A percentile compares a stretch with the other conserved stretches of the same genome.
These are phyloP conservation scores for Cudoniella acicularis DNA, from an alignment of 495 filamentous ascomycete genomes.

Conservation along the genomic window DNA sequence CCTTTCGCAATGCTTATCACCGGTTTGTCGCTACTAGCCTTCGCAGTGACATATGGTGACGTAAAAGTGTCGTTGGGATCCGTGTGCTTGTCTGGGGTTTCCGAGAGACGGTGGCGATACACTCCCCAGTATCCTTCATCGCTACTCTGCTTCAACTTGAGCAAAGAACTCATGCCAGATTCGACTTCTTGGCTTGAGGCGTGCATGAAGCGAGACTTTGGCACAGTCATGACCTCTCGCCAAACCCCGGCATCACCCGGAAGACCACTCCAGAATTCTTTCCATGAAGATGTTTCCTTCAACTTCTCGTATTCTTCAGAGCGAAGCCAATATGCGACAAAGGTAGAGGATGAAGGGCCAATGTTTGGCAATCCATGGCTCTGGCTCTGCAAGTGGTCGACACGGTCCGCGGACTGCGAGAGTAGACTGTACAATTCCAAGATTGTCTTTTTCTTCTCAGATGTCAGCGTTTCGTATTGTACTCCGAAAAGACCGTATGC, in stretches of 20 bases:
- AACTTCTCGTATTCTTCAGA: constrained; percentile 1
- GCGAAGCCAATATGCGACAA: constrained; percentile 10
- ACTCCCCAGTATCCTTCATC: constrained; percentile 35
- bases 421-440: constrained; percentile 1
- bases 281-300: background rate
- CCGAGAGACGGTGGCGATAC: constrained; percentile 25
- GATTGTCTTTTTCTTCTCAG: constrained; percentile 4
- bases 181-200: constrained; percentile 17
- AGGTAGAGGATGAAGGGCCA: background rate
- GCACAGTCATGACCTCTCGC: constrained; percentile 28
- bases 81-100: constrained; percentile 12
- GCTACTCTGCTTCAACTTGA: constrained; percentile 9
- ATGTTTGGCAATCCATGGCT: background rate
- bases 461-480: constrained; percentile 1
- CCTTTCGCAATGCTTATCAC: constrained; percentile 4
- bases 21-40: background rate
- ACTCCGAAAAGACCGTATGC: constrained; percentile 12
- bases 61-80: constrained; percentile 14
- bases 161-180: constrained; percentile 22
- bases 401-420: constrained; percentile 4
- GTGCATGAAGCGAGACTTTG: constrained; percentile 19
- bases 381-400: constrained; percentile 8
- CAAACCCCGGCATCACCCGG: constrained; percentile 28
- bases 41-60: constrained; percentile 11
- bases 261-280: constrained; percentile 27